These are phyloP conservation scores for Crithidia acanthocephali DNA, from an alignment of 208 protist genomes.

Conservation along the genomic window DNA sequence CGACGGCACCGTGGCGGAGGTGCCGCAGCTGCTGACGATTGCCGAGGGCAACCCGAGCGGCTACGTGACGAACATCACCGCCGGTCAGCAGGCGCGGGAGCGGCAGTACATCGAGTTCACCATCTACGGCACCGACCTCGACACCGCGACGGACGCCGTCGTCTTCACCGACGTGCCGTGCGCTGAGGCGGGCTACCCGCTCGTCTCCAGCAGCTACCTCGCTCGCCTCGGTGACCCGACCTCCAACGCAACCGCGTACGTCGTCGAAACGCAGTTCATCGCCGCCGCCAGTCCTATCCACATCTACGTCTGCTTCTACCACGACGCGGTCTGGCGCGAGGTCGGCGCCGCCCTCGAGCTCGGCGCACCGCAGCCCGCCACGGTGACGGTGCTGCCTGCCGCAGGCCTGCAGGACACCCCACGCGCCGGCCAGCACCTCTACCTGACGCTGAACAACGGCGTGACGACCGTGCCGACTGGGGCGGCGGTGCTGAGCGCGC, in stretches of 20 bases:
- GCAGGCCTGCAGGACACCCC: slow-evolving; percentile 30
- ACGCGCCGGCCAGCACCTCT: slow-evolving; percentile 80
- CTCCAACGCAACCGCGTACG: slow-evolving; percentile 42
- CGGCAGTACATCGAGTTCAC: slow-evolving; percentile 83
- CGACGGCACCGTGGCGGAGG: slow-evolving; percentile 79
- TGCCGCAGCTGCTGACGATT: slow-evolving; percentile 76
- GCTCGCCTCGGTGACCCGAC: slow-evolving; percentile 42
- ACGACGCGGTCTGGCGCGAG: slow-evolving; percentile 58
- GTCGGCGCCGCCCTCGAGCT: slow-evolving; percentile 64
- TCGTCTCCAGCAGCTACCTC: slow-evolving; percentile 44
- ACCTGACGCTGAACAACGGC: slow-evolving; percentile 46
- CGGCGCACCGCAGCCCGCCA: slow-evolving; percentile 40
- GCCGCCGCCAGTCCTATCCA: slow-evolving; percentile 12
- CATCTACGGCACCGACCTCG: slow-evolving; percentile 58
- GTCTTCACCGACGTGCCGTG: slow-evolving; percentile 79
- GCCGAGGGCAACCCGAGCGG: slow-evolving; percentile 60
- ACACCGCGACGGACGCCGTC: slow-evolving; percentile 46
- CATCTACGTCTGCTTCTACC: slow-evolving; percentile 74
- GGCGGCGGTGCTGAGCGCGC: slow-evolving; percentile 55
- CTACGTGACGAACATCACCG: slow-evolving; percentile 63
- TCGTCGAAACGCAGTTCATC: slow-evolving; percentile 77
- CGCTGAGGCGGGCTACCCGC: slow-evolving; percentile 26
- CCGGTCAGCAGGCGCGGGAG: slow-evolving; percentile 26
- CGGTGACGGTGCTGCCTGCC: slow-evolving; percentile 38
- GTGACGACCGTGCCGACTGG: slow-evolving; percentile 3